Conservation (phyloP, 2,329 filamentous ascomycete species). For the Thermomyces lanuginosus region DNA sequence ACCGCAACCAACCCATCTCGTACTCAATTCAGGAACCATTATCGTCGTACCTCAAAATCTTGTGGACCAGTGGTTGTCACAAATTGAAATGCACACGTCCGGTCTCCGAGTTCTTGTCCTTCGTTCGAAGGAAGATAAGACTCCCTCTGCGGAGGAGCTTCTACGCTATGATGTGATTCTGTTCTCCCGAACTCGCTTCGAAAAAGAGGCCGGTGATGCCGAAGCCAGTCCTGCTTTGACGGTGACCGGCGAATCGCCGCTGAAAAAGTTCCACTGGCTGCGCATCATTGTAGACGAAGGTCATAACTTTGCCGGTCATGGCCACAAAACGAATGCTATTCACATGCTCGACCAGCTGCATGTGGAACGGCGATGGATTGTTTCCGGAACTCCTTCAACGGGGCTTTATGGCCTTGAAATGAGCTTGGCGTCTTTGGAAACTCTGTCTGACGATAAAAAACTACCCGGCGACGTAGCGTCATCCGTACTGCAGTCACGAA, state of each 20-base stretch:
- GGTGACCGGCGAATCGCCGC: constrained; percentile 41
- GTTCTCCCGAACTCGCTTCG: constrained; percentile 59
- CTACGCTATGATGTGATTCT: constrained; percentile 58
- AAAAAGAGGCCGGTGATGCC: constrained; percentile 44
- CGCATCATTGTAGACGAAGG: constrained; percentile 86
- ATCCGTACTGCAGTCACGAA: constrained; percentile 17
- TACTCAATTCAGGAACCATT: constrained; percentile 53
- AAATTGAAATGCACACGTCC: constrained; percentile 62
- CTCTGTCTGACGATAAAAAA: constrained; percentile 19
- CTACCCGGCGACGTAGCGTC: constrained; percentile 15
- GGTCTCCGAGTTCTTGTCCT: constrained; percentile 51
- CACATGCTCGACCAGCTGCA: constrained; percentile 37
- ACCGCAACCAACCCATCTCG: constrained; percentile 33
- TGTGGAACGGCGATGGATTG: constrained; percentile 66
- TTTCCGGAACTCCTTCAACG: constrained; percentile 77
- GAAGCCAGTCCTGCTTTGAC: constrained; percentile 29
- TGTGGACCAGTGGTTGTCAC: constrained; percentile 65
- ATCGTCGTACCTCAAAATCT: constrained; percentile 73
- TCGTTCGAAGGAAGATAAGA: constrained; percentile 31
- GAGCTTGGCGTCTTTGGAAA: constrained; percentile 32
- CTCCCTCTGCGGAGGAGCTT: constrained; percentile 45
- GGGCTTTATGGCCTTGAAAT: constrained; percentile 64
- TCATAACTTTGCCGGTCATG: constrained; percentile 59
- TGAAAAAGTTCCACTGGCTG: constrained; percentile 65
- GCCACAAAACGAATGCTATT: constrained; percentile 42